Evolutionary conservation across 805 yeast species (phyloP).

Genomic region (Candida takata): DNA sequence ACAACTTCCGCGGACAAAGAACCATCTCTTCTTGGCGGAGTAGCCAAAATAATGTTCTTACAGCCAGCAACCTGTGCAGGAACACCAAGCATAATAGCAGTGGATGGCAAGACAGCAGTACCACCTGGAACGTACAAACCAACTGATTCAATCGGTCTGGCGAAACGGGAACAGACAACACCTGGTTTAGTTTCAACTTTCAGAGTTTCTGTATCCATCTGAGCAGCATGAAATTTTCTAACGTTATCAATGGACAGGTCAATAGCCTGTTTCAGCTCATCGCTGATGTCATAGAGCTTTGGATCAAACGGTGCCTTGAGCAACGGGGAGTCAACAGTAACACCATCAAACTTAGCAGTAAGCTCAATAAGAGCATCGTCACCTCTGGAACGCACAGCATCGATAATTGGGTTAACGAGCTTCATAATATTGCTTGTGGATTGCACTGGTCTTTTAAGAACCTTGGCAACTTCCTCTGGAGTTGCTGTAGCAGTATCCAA

Average conservation of each 20-base stretch:
- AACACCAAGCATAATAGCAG: conserved; percentile 96
- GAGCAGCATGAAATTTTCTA: conserved; percentile 89
- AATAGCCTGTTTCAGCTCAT: conserved; percentile 72
- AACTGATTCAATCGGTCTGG: conserved; percentile 89
- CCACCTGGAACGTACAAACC: conserved; percentile 99
- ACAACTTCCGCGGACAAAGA: conserved; percentile 94
- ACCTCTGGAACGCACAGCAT: conserved; percentile 68
- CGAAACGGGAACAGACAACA: conserved; percentile 87
- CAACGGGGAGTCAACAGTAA: conserved; percentile 61
- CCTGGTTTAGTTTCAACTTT: conserved; percentile 92
- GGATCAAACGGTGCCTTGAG: conserved; percentile 82
- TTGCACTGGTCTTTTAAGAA: conserved; percentile 91
- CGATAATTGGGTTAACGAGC: conserved; percentile 83
- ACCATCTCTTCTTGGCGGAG: conserved; percentile 95
- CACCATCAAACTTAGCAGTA: conserved; percentile 90
- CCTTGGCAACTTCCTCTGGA: conserved; percentile 44
- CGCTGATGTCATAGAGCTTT: conserved; percentile 65
- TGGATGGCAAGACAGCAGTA: conserved; percentile 95
- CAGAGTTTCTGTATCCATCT: conserved; percentile 64
- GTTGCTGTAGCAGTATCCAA: conserved; percentile 43
- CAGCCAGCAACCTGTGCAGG: conserved; percentile 99
- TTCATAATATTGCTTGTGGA: conserved; percentile 89
- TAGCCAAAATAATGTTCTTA: conserved; percentile 82
- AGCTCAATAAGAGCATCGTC: conserved; percentile 84
- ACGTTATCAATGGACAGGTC: conserved; percentile 88